phyloP scores from a whole-genome alignment of 2,329 filamentous ascomycete species.

The Tolypocladium tundrense region DNA sequence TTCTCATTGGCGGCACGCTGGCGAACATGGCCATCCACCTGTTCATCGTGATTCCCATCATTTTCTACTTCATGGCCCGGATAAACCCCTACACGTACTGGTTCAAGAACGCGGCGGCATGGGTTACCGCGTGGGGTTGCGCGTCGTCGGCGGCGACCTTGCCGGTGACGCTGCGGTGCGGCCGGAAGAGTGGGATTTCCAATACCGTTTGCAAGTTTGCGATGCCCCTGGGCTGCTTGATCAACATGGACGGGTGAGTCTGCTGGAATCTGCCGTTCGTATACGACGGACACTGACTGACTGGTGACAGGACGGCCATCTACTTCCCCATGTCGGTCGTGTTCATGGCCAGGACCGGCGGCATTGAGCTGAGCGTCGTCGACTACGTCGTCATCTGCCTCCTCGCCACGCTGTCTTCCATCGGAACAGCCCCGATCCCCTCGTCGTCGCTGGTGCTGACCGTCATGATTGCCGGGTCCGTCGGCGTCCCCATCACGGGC shows the following conservation, averaged over 20 bases:
- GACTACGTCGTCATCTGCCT: neutral
- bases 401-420: neutral
- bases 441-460: neutral
- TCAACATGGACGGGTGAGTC: neutral
- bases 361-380: neutral
- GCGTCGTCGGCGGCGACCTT: neutral
- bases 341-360: neutral
- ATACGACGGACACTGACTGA: too few relatives aligned
- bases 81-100: neutral
- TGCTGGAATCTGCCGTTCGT: too few relatives aligned
- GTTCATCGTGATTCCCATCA: neutral
- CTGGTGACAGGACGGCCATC: neutral
- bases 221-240: neutral
- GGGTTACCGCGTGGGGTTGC: neutral
- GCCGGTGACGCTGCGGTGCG: neutral
- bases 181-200: neutral
- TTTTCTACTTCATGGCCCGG: neutral
- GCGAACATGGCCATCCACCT: neutral
- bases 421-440: neutral
- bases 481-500: neutral
- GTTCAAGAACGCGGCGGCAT: neutral
- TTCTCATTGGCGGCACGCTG: neutral
- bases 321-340: neutral
- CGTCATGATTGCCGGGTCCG: neutral
- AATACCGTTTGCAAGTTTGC: neutral